Evolutionary conservation across 1,284 basidiomycete genomes (phyloP), one percentile per base, ranked within the genome.

Genomic region (Boletus subluridellus): DNA sequence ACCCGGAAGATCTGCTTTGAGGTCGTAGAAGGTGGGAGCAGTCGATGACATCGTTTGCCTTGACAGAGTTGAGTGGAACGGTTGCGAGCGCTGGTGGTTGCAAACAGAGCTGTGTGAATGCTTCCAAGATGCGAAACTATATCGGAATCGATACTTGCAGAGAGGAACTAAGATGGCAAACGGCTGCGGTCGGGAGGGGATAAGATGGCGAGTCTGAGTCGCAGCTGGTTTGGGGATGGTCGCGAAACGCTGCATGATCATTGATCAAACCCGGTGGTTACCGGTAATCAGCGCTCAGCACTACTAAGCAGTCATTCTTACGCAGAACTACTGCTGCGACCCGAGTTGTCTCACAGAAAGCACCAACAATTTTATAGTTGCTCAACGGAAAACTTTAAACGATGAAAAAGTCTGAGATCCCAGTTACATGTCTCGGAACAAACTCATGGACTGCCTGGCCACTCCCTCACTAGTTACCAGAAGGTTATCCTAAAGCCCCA

Each of bases 1-100:
- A 41, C 75, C 76, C 1, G 87, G 85, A 28, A 80, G 74, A 45
- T 83, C 80, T 32, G 86, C 82, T 65, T 85, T 86, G 66, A 90
- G 78, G 44, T 80, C 78, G 70, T 90, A 82, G 72, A 90, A 90
- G 4, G 71, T 49, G 5, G 67, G 1, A 2, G 54, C 52, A 30
- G 76, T 74, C 5, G 70, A 54, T 4, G 68, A 61, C 72, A 71
- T 71, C 2, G 59, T 57, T 49, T 45, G 63, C 35, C 46, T 64
- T 49, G 66, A 53, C 17, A n/a, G 14, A 14, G 58, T 63, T 14
- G 60, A 54, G 42, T 62, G 56, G 24, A 67, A 55, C 49, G 38
- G 35, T 28, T 35, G 69, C 34, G 51, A 49, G 41, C 11, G 58
- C 51, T 59, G 65, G 34, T n/a, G 44, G 48, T 24, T 30, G 8